Evolutionary conservation across 2,329 filamentous ascomycete genomes (phyloP), one percentile per base, ranked within the genome.

Genomic region (Diaporthe eres): DNA sequence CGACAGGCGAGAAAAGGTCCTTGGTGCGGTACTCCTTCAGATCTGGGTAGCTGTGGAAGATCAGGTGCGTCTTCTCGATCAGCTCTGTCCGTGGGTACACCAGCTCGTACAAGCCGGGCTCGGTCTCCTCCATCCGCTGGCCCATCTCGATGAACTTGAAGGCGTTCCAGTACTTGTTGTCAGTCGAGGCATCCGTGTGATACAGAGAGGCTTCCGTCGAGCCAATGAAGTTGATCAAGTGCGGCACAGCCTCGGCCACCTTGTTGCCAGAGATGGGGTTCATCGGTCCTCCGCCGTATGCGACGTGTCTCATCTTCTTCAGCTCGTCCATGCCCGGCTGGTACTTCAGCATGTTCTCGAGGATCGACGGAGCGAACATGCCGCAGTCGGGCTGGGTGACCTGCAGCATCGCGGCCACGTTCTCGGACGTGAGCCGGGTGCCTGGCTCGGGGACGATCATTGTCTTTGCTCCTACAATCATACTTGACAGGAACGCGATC

Each of bases 1-100:
- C 81, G 72, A 81, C 83, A 4, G 55, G 79, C 34, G 77, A 75
- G 51, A 80, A 85, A 0, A 86, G 76, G 63, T 86, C 85, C 22
- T 80, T 81, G 31, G 83, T 85, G 8, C 78, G 78, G 49, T 84
- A 85, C 49, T 80, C 81, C 4, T 81, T 68, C 1, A 78, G 57
- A 13, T 82, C 77, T 0, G 81, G 82, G 70, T 83, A 85, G 3
- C 82, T 78, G 7, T 78, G 74, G 65, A 83, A 85, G 42, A 68
- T 39, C 28, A 75, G 28, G 51, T 72, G 42, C 8, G 74, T 75
- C 68, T 58, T 68, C 7, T 80, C 75, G 19, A 80, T 77, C 13
- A 77, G 77, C 12, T 79, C 77, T 1, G 81, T 82, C 31, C 78
- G 77, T 13, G 81, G 80, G 65, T 79, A 80, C 5, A 82, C 79